Base-by-base conservation (phyloP, 2,329 filamentous ascomycete species). In the Diaporthe ampelina region DNA sequence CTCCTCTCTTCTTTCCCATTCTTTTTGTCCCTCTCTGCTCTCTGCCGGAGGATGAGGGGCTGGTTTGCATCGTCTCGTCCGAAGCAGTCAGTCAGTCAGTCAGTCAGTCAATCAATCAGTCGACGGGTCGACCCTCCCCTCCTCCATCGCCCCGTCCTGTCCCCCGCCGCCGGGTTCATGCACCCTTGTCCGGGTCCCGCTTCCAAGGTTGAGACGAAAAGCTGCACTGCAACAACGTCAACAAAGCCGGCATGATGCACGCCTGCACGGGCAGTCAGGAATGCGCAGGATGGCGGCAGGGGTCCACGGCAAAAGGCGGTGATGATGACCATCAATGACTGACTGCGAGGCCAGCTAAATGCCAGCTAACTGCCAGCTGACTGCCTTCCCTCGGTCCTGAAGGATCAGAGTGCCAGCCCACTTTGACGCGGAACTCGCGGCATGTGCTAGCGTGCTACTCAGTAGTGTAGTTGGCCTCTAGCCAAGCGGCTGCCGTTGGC, bases 241-340 rank as follows among this genome's bases (percentile, higher is more conserved):
- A 11, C 8, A n/a, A 45, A 21, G 48, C 32, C 21, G 11, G 5
- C 45, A 52, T n/a, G 32, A 52, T 37, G 19, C 59, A 48, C 15
- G n/a, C 21, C 7, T 63, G 35, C 59, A 63, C 19, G 3, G 57
- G 58, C 58, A 61, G 32, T 35, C 57, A 32, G 19, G 54, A 21
- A 45, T 45, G 40, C 15, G 7, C 15, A 45, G 24, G 21, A n/a
- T 21, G 48, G 32, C 26, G 45, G 1, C 45, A 6, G 43, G 69
- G 56, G 21, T 24, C 29, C 69, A 48, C 10, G 32, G 29, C 19
- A 73, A 72, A 69, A 63, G 45, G 61, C 69, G 69, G 61, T 74
- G 59, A 67, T 67, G 61, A 50, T 57, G 56, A 19, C 29, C 35
- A 43, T 13, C 6, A 17, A 43, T 15, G 40, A 17, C 1, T 43